Evolutionary conservation across 78 protist genomes (phyloP).

Genomic region (Dictyostelium citrinum): DNA sequence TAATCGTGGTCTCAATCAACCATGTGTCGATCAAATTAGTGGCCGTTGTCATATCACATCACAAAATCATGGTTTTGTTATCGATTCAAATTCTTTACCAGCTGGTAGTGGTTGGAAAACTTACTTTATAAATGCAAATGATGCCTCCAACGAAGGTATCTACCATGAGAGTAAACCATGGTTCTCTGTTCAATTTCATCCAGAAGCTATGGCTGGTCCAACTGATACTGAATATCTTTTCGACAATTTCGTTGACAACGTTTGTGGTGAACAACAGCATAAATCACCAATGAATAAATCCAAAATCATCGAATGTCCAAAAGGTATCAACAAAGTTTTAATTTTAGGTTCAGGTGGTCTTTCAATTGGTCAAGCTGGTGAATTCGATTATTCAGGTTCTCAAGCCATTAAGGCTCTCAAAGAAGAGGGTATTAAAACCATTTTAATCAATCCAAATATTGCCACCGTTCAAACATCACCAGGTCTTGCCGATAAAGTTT

Average conservation of each 20-base stretch:
- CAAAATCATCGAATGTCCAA: conserved; percentile 48
- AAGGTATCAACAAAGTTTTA: conserved; percentile 86
- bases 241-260: conserved; percentile 84
- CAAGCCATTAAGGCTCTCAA: conserved; percentile 96
- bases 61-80: conserved; percentile 96
- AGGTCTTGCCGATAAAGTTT: conserved; percentile 95
- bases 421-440: conserved; percentile 94
- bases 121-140: conserved; percentile 96
- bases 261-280: not conserved
- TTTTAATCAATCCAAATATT: conserved; percentile 98
- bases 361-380: conserved; percentile 99
- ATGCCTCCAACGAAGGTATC: conserved; percentile 97
- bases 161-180: conserved; percentile 88
- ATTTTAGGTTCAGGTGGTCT: conserved; percentile 98
- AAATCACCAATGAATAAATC: conserved; percentile 30
- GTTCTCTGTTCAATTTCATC: conserved; percentile 98
- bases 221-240: conserved; percentile 96
- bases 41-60: conserved; percentile 92
- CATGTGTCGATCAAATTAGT: conserved; percentile 87
- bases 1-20: conserved; percentile 98
- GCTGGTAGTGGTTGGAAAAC: conserved; percentile 87
- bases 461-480: conserved; percentile 97
- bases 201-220: conserved; percentile 98
- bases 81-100: conserved; percentile 91
- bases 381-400: conserved; percentile 98